phyloP scores from a whole-genome alignment of 2,329 filamentous ascomycete species.

The Aspergillus glaucus region DNA sequence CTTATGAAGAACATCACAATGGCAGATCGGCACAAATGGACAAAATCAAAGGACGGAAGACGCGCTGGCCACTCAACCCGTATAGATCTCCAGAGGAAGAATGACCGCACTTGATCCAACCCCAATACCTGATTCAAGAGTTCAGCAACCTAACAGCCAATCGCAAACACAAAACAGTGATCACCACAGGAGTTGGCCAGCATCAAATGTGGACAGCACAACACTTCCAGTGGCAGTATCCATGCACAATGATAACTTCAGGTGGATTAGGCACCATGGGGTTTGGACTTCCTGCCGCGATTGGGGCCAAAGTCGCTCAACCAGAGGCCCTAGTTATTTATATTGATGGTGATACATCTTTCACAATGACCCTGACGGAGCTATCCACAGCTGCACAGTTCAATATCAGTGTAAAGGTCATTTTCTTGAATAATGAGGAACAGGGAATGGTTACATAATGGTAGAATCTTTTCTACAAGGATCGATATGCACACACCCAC shows the following conservation, averaged over 20 bases:
- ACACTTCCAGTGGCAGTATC: constrained; percentile 83
- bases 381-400: constrained; percentile 81
- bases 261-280: constrained; percentile 93
- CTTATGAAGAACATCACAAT: constrained; percentile 43
- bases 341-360: constrained; percentile 69
- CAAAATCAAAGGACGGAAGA: constrained; percentile 82
- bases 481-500: constrained; percentile 76
- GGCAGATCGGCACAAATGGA: constrained; percentile 68
- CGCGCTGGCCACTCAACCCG: constrained; percentile 69
- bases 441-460: constrained; percentile 93
- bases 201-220: constrained; percentile 98
- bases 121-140: constrained; percentile 80
- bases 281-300: constrained; percentile 86
- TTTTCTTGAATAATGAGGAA: constrained; percentile 85
- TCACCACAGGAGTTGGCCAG: constrained; percentile 87
- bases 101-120: constrained; percentile 74
- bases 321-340: constrained; percentile 77
- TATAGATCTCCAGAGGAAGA: constrained; percentile 49
- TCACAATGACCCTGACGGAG: constrained; percentile 88
- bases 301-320: constrained; percentile 78
- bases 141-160: constrained; percentile 70
- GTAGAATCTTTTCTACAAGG: constrained; percentile 87
- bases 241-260: constrained; percentile 89
- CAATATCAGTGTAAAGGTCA: constrained; percentile 84
- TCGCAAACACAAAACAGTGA: constrained; percentile 72